A percentile compares a stretch with the other conserved stretches of the same genome.
Conservation (phyloP, 495 filamentous ascomycete species). For the Penicillium soppii region DNA sequence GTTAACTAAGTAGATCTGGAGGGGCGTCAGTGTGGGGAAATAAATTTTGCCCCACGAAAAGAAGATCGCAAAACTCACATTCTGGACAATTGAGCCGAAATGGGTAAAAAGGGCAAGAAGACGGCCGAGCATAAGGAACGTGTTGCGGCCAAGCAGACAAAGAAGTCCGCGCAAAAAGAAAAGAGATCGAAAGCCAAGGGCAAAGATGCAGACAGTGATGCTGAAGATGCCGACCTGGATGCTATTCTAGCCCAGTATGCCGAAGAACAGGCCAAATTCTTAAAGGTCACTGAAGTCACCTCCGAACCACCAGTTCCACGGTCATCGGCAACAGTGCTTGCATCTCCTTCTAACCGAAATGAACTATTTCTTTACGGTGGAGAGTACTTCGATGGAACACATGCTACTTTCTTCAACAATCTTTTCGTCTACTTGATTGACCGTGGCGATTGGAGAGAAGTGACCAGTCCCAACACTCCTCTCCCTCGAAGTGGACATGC, state of each 20-base stretch:
- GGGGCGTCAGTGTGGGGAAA: conserved; percentile 20
- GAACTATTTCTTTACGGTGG: conserved; percentile 93
- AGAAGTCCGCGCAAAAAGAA: conserved; percentile 72
- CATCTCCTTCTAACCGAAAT: conserved; percentile 79
- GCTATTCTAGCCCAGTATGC: conserved; percentile 91
- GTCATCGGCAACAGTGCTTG: conserved; percentile 74
- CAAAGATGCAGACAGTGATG: conserved; percentile 70
- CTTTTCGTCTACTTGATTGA: conserved; percentile 89
- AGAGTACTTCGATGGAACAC: conserved; percentile 64
- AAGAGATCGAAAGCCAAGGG: conserved; percentile 65
- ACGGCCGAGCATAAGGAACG: conserved; percentile 56
- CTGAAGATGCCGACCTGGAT: conserved; percentile 91
- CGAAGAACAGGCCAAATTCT: conserved; percentile 80
- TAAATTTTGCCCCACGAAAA: conserved; percentile 30
- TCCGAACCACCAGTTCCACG: conserved; percentile 77
- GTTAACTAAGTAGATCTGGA: conserved; percentile 2
- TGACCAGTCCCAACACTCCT: conserved; percentile 88
- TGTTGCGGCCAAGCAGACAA: conserved; percentile 52
- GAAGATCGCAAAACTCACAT: conserved; percentile 8
- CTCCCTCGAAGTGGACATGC: conserved; percentile 90
- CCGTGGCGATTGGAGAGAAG: conserved; percentile 79
- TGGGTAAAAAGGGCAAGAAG: conserved; percentile 57
- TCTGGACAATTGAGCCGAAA: conserved; percentile 17
- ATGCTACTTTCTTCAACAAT: conserved; percentile 66
- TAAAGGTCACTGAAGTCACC: conserved; percentile 83